Base-by-base conservation (phyloP, 179 eudicot genomes). In the Patellifolia procumbens region DNA sequence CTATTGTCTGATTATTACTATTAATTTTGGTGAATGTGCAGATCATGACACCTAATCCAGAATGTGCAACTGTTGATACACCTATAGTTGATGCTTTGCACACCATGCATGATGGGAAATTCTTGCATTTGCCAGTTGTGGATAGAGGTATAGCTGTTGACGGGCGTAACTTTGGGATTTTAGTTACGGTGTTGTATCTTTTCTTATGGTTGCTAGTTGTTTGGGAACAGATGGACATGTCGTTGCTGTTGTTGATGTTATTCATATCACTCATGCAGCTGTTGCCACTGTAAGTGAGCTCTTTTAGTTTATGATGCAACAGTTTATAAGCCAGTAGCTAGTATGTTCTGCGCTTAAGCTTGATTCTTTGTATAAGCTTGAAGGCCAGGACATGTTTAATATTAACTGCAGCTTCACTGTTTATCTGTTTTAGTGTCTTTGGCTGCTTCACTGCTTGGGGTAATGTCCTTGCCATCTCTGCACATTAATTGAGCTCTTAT, bases 21-120 rank as follows among this genome's bases (percentile, higher is more conserved):
- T 42, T 62, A 63, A 2, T 51, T 74, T 32, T 22, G 52, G 35
- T 53, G 37, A 1, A 71, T 77, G 34, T 81, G 51, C 80, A 94
- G 98, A 92, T 92, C 70, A 94, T 94, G 97, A 94, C 97, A 29
- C 94, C 95, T 58, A 92, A 90, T 84, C 97, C 98, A 65, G 98
- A 90, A 84, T 92, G 96, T 82, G 98, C 88, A 24, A 86, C 96
- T 0, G 87, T 91, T 63, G 99, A 93, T 82, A 89, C 97, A 62
- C 89, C 99, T 52, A 91, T 95, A 62, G 91, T 95, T 78, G 96
- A 95, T 86, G 98, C 98, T 83, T 84, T 95, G 82, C 98, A 93
- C 81, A 85, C 85, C 43, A 95, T 95, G 99, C 96, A 92, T 82
- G 90, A 94, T 82, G 98, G 97, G 22, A 90, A 88, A 68, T 94